Base-by-base conservation (phyloP, 2,329 filamentous ascomycete species). In the Aspergillus neotritici region DNA sequence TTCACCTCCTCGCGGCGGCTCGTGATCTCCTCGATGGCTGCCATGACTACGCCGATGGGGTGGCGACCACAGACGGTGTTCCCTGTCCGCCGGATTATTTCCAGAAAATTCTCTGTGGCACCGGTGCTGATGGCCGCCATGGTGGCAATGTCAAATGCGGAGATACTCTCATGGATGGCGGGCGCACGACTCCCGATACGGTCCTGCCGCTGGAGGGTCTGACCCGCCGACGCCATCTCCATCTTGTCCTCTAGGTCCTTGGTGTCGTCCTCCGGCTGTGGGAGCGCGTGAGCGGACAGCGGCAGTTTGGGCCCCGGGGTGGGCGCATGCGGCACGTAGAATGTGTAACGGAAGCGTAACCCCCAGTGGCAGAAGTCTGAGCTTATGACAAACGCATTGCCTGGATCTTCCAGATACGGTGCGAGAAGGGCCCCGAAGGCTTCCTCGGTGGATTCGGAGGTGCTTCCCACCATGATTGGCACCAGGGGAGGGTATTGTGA, bases 341-440 rank as follows among this genome's bases (percentile, higher is more conserved):
- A 84, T 21, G 82, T 87, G 65, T 97, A 98, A 43, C 77, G 73
- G 65, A 96, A 98, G 37, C 87, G 77, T 0, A 73, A 56, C 9
- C 93, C 93, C 93, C 93, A 98, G 66, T 98, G 93, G 52, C 91
- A 96, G 64, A 98, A 98, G 64, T 98, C 93, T 1, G 89, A 95
- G 64, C 86, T 93, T 50, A 97, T 78, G 48, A 98, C 78, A 62
- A 97, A 96, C 1, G 84, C 81, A 48, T 87, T 94, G 12, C 53
- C 54, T 0, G 83, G 79, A 54, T 95, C 85, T 29, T 75, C 73
- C 5, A 98, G 70, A 62, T 93, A 94, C 0, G 85, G 83, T 1
- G 86, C 79, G 6, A 98, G 72, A n/a, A 89, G 63, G 17, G 70
- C 57, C 2, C 88, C 93, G 44, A 85, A 80, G 1, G 65, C 70